These are phyloP conservation scores for Ensete ventricosum DNA, from an alignment of 176 grass and related monocot genomes.

Conservation along the genomic window DNA sequence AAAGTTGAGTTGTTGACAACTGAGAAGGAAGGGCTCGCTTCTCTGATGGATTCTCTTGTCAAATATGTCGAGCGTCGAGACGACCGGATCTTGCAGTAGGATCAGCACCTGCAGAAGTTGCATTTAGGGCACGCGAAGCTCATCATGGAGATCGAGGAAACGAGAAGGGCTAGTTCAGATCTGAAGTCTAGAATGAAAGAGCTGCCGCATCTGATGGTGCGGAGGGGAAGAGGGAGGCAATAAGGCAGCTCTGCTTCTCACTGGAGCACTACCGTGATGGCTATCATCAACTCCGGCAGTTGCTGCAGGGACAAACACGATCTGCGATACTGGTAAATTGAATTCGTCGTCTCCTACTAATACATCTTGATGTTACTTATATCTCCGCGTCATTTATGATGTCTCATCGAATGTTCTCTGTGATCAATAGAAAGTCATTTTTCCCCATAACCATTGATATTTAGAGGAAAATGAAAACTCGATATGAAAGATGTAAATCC, in stretches of 20 bases:
- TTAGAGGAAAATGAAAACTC: too few species aligned
- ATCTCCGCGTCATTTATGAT: too few species aligned
- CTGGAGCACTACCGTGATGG: conserved; percentile 86
- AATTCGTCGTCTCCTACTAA: not conserved
- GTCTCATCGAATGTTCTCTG: too few species aligned
- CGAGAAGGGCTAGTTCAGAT: not conserved
- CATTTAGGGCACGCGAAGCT: conserved; percentile 69
- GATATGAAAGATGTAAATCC: too few species aligned
- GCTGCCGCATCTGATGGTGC: conserved; percentile 41
- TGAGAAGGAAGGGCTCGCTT: conserved; percentile 38
- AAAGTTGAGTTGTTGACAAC: conserved; percentile 31
- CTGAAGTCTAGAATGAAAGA: conserved; percentile 34
- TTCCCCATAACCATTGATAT: too few species aligned
- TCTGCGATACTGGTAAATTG: conserved; percentile 37
- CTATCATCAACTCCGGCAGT: conserved; percentile 60
- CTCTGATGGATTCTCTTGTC: conserved; percentile 21
- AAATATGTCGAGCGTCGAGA: conserved; percentile 33
- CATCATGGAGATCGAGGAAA: conserved; percentile 34
- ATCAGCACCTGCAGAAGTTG: conserved; percentile 42
- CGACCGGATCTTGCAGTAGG: conserved; percentile 37
- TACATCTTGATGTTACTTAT: too few species aligned
- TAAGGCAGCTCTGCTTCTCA: conserved; percentile 92
- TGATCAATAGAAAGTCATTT: too few species aligned
- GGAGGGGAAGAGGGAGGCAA: conserved; percentile 78
- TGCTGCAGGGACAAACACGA: conserved; percentile 61